Conservation (phyloP, 1,284 basidiomycete genomes). For the Naganishia cerealis region DNA sequence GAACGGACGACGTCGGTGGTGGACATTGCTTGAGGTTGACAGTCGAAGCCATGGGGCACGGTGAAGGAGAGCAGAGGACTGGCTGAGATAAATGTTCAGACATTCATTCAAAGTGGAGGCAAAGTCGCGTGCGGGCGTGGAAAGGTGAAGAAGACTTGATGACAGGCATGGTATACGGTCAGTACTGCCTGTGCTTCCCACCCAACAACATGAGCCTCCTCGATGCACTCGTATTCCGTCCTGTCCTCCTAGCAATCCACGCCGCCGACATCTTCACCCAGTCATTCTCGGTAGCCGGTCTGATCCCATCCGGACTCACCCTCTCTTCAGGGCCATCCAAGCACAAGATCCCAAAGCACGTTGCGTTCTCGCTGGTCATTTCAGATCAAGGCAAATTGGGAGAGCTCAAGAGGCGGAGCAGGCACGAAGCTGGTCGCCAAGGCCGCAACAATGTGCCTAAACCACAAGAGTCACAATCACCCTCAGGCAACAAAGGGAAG, state of each 20-base stretch:
- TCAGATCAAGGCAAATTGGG: not conserved
- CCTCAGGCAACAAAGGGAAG: not conserved
- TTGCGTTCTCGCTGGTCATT: constrained; percentile 37
- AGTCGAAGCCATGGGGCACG: not conserved
- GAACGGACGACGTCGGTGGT: constrained; percentile 20
- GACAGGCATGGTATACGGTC: not conserved
- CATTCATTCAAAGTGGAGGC: constrained; percentile 1
- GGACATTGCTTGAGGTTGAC: not conserved
- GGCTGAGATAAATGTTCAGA: not conserved
- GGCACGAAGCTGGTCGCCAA: not conserved
- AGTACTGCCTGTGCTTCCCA: not conserved
- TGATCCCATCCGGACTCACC: constrained; percentile 1
- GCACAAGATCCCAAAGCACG: constrained; percentile 33
- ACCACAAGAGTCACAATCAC: not conserved
- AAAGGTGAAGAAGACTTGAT: not conserved
- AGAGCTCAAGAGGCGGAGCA: not conserved
- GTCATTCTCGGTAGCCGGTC: not conserved
- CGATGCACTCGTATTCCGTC: constrained; percentile 14
- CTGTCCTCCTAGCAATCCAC: constrained; percentile 13
- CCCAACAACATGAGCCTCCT: constrained; percentile 5
- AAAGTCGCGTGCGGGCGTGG: not conserved
- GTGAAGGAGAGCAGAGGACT: too few species aligned
- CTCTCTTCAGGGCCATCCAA: not conserved
- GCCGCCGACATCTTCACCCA: constrained; percentile 14
- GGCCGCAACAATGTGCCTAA: not conserved